phyloP scores from a whole-genome alignment of 2,329 filamentous ascomycete genomes.

The Byssothecium circinans region DNA sequence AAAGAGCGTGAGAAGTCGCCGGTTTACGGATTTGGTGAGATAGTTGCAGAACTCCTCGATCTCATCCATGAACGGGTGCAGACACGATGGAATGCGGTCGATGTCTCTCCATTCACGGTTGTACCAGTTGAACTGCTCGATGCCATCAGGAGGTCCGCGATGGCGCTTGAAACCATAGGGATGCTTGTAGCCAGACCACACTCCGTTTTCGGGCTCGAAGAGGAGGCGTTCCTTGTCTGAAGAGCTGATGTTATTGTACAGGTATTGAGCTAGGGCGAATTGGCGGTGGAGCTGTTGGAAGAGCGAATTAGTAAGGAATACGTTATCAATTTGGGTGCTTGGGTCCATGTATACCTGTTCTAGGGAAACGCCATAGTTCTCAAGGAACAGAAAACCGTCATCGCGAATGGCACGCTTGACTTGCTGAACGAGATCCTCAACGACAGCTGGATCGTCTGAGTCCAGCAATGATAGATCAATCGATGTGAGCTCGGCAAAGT shows the following conservation, averaged over 20 bases:
- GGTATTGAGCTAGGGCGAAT: constrained; percentile 54
- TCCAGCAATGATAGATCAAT: constrained; percentile 38
- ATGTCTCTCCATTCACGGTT: constrained; percentile 49
- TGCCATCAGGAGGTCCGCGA: constrained; percentile 50
- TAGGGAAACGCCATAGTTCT: constrained; percentile 55
- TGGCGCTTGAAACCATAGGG: constrained; percentile 51
- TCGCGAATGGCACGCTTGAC: constrained; percentile 38
- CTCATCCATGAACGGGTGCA: constrained; percentile 55
- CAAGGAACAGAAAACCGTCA: constrained; percentile 47
- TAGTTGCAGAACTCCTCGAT: constrained; percentile 52
- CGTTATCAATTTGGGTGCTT: no score
- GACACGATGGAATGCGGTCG: constrained; percentile 50
- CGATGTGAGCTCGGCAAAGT: constrained; percentile 41
- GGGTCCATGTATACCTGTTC: no score
- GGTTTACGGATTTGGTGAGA: constrained; percentile 53
- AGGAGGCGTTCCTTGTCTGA: constrained; percentile 54
- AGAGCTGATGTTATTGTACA: constrained; percentile 54
- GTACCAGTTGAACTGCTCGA: constrained; percentile 60
- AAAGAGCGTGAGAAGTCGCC: constrained; percentile 34
- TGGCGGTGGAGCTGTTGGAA: constrained; percentile 49
- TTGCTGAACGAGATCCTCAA: constrained; percentile 48
- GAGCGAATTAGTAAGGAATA: no score
- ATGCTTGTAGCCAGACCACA: constrained; percentile 56
- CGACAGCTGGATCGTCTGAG: constrained; percentile 39
- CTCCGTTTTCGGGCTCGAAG: constrained; percentile 52